These are phyloP conservation scores for Cyberlindnera maclurae DNA, from an alignment of 805 yeast species.

Conservation along the genomic window DNA sequence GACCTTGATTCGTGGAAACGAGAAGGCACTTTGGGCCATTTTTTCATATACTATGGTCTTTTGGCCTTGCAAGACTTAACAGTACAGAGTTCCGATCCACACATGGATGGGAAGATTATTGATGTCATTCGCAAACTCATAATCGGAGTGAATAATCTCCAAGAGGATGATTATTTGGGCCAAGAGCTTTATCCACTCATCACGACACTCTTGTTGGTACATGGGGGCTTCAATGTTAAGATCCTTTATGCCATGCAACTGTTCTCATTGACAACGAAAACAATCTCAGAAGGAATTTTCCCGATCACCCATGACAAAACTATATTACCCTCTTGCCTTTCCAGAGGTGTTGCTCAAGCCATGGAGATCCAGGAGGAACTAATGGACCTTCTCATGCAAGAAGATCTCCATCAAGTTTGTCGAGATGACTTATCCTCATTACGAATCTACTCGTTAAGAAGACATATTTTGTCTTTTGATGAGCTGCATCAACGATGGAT, in stretches of 20 bases:
- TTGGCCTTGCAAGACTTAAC: background rate
- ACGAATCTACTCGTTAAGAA: no score
- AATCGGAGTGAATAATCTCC: slow-evolving; percentile 10
- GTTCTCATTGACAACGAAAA: background rate
- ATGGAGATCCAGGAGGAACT: no score
- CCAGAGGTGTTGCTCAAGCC: no score
- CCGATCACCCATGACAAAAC: no score
- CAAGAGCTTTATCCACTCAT: slow-evolving; percentile 31
- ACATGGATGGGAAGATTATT: slow-evolving; percentile 2
- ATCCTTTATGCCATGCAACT: slow-evolving; percentile 24
- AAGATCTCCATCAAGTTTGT: no score
- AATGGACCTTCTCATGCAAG: no score
- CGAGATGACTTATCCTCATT: no score
- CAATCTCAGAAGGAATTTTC: no score
- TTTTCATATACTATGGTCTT: background rate
- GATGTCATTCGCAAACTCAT: slow-evolving; percentile 14
- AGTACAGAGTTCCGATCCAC: background rate
- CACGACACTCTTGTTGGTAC: slow-evolving; percentile 34
- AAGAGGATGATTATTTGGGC: slow-evolving; percentile 36
- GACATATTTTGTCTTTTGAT: no score
- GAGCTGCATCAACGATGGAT: no score
- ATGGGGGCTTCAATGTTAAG: slow-evolving; percentile 38
- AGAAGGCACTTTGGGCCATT: background rate
- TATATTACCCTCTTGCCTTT: no score
- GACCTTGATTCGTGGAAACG: no score